Conservation (phyloP, 176 grass and related monocot genomes). For the Urochloa ruziziensis region DNA sequence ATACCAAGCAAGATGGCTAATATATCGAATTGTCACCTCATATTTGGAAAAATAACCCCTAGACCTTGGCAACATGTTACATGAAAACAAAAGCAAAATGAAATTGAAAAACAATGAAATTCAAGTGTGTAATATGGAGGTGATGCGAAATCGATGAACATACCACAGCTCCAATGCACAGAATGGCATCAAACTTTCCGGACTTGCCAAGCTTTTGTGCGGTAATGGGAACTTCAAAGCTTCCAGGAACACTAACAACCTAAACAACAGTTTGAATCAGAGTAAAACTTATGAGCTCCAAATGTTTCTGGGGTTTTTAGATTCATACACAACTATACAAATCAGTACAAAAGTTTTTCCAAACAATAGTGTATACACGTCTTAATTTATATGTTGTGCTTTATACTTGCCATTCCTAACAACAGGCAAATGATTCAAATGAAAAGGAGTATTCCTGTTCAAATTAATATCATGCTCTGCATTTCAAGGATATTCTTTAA, state of each 20-base stretch:
- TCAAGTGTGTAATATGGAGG: neutral
- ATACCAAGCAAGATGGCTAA: neutral
- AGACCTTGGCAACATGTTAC: neutral
- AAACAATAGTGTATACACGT: neutral
- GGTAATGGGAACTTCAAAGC: conserved; percentile 92
- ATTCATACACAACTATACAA: neutral
- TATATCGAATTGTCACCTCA: neutral
- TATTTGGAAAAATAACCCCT: neutral
- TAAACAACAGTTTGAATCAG: conserved; percentile 32
- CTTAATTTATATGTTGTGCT: neutral
- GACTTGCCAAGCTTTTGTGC: conserved; percentile 89
- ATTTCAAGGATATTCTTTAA: neutral
- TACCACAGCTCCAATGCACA: conserved; percentile 99
- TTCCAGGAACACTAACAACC: conserved; percentile 95
- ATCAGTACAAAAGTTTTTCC: neutral
- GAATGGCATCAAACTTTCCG: conserved; percentile 79
- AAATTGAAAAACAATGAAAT: neutral
- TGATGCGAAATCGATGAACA: conserved; percentile 13
- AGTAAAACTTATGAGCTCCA: neutral
- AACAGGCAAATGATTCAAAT: neutral
- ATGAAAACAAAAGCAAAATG: conserved; percentile 18
- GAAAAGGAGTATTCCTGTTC: neutral
- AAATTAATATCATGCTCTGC: neutral
- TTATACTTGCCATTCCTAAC: neutral
- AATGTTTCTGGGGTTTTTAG: neutral